Base-by-base conservation (phyloP, 306 rosid genomes). In the Ziziphus jujuba region DNA sequence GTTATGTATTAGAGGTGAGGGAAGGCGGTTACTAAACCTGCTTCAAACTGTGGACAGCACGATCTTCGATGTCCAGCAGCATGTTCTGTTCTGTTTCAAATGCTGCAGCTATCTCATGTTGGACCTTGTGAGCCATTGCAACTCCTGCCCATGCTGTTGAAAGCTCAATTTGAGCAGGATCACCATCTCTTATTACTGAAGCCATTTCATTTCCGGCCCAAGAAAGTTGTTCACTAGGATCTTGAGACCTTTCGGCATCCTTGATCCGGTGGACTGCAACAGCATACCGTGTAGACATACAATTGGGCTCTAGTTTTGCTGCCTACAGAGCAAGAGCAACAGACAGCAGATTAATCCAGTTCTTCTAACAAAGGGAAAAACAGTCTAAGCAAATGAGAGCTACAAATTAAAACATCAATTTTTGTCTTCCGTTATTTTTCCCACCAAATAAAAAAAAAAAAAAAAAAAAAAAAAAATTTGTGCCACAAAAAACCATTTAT, bases 191-290 rank as follows among this genome's bases (percentile, higher is more conserved):
- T 70, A 93, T 78, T 61, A 90, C 81, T 55, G 97, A 93, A 59
- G 91, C 96, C 98, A 93, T 93, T 78, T 93, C 98, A 47, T 93
- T 93, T 90, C 96, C 98, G 69, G 97, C 98, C 83, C 85, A 93
- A 0, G 89, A 82, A 67, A 86, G 93, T 66, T 82, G 86, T 61
- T 93, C 98, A 44, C 79, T 84, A 52, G 84, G 89, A 85, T 93
- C 97, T 82, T 90, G 98, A 72, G 88, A 87, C 78, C 97, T 85
- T 80, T 93, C 98, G 44, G 96, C 98, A 76, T 90, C 98, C 84
- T 92, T 92, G 51, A 88, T 69, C 67, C 97, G 84, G 74, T 90
- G 88, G 75, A 72, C 55, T 53, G 96, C 93, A 80, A 93, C 89
- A 53, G 97, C 85, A 85, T 86, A 90, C 52, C 98, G 84, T 36